These are phyloP conservation scores for Trichopus zeylanicus DNA, from an alignment of 116 monocot genomes.

Conservation along the genomic window DNA sequence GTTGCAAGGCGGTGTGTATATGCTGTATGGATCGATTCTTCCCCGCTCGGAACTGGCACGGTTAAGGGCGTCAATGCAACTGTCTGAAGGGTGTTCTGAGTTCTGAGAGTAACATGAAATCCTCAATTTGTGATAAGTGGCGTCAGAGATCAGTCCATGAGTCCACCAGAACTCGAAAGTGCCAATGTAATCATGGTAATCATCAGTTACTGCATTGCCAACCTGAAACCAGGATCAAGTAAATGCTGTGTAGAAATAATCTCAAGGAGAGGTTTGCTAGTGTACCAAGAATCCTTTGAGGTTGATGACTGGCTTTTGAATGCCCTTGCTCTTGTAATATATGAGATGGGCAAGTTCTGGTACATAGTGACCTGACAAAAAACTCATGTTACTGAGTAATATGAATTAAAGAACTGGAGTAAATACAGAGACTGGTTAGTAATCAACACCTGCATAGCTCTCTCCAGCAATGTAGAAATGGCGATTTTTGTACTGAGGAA, in stretches of 20 bases:
- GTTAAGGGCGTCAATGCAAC: slow-evolving; percentile 35
- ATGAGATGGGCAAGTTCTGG: slow-evolving; percentile 56
- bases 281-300: slow-evolving; percentile 59
- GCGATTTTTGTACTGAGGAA: slow-evolving; percentile 47
- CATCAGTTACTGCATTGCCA: slow-evolving; percentile 67
- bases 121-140: slow-evolving; percentile 34
- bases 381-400: background rate
- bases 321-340: slow-evolving; percentile 23
- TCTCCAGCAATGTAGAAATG: slow-evolving; percentile 66
- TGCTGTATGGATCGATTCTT: slow-evolving; percentile 85
- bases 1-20: slow-evolving; percentile 64
- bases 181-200: slow-evolving; percentile 47
- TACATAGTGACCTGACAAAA: slow-evolving; percentile 51
- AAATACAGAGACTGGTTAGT: background rate
- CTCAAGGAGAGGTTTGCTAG: too few species aligned
- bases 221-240: slow-evolving; percentile 17
- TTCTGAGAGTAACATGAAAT: slow-evolving; percentile 29
- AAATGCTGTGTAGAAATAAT: too few species aligned
- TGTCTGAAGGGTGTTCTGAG: slow-evolving; percentile 50
- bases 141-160: slow-evolving; percentile 51
- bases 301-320: slow-evolving; percentile 36
- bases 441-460: slow-evolving; percentile 55
- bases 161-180: slow-evolving; percentile 64
- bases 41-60: slow-evolving; percentile 42
- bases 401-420: background rate